Evolutionary conservation across 495 filamentous ascomycete species (phyloP).

Genomic region (Elasticomyces elasticus): DNA sequence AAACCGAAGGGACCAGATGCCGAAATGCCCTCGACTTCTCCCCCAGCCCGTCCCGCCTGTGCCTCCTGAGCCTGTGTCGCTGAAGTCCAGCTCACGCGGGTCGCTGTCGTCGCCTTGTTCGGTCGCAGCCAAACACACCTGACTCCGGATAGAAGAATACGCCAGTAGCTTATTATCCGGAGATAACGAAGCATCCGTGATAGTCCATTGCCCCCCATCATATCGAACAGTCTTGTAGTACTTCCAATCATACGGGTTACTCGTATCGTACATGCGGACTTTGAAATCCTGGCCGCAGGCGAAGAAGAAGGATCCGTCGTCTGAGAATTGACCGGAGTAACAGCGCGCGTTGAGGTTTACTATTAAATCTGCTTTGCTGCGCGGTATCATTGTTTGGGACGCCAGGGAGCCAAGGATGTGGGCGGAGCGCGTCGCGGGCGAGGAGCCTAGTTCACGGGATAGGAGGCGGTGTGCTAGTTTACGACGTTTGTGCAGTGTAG

Average conservation of each 20-base stretch:
- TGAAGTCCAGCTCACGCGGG: slow-evolving; percentile 65
- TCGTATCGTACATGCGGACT: slow-evolving; percentile 95
- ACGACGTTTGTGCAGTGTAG: slow-evolving; percentile 46
- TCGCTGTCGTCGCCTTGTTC: slow-evolving; percentile 71
- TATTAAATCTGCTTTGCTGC: slow-evolving; percentile 70
- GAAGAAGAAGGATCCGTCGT: slow-evolving; percentile 97
- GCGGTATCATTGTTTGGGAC: slow-evolving; percentile 48
- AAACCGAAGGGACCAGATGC: slow-evolving; percentile 84
- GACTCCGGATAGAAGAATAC: slow-evolving; percentile 73
- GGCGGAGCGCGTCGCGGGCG: slow-evolving; percentile 40
- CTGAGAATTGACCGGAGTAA: slow-evolving; percentile 92
- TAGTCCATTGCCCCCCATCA: slow-evolving; percentile 83
- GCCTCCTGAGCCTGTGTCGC: slow-evolving; percentile 38
- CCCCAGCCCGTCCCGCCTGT: slow-evolving; percentile 21
- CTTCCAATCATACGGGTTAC: slow-evolving; percentile 88
- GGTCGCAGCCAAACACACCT: slow-evolving; percentile 77
- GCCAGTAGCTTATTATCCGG: slow-evolving; percentile 88
- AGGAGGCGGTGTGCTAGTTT: slow-evolving; percentile 57
- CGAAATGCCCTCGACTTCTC: slow-evolving; percentile 12
- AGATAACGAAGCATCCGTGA: slow-evolving; percentile 85
- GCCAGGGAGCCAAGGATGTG: slow-evolving; percentile 28
- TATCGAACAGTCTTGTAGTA: slow-evolving; percentile 90
- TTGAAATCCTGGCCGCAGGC: slow-evolving; percentile 86
- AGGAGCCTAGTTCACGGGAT: slow-evolving; percentile 70
- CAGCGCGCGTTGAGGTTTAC: slow-evolving; percentile 77